Conservation (phyloP, 169 alveolate genomes). For the Babesia ovata region DNA sequence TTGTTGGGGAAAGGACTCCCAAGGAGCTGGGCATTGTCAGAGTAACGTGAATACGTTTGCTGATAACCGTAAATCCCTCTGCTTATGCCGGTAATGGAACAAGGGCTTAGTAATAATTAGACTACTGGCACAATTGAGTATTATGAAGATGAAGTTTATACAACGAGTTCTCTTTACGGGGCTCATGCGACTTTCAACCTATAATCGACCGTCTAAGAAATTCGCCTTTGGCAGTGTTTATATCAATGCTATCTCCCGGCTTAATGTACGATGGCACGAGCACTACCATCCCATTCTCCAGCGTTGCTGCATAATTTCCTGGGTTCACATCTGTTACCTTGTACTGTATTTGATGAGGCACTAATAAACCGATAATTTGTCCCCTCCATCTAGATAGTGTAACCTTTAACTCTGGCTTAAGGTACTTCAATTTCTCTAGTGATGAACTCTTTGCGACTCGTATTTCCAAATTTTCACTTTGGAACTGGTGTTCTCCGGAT, state of each 20-base stretch:
- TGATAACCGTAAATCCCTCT: too few relatives aligned
- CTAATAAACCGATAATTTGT: conserved; percentile 25
- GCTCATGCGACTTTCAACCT: background rate
- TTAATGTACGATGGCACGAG: conserved; percentile 63
- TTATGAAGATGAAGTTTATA: background rate
- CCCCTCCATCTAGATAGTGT: conserved; percentile 53
- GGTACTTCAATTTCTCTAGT: conserved; percentile 23
- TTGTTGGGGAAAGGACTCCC: too few relatives aligned
- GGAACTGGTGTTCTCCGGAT: conserved; percentile 20
- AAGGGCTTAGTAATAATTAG: too few relatives aligned
- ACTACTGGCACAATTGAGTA: too few relatives aligned
- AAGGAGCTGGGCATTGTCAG: too few relatives aligned
- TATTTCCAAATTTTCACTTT: conserved; percentile 9
- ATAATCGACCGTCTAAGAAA: conserved; percentile 50
- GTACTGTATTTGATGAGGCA: conserved; percentile 56
- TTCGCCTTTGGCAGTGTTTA: conserved; percentile 57
- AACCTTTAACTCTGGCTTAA: conserved; percentile 48
- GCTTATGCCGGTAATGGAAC: too few relatives aligned
- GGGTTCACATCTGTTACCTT: conserved; percentile 43
- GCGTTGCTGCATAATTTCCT: conserved; percentile 66
- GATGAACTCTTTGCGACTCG: conserved; percentile 28
- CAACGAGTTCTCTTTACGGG: too few relatives aligned
- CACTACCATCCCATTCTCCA: conserved; percentile 56
- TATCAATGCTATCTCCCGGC: conserved; percentile 49
- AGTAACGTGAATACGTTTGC: too few relatives aligned